Evolutionary conservation across 2,329 filamentous ascomycete genomes (phyloP).

Genomic region (Ascochyta fabae): DNA sequence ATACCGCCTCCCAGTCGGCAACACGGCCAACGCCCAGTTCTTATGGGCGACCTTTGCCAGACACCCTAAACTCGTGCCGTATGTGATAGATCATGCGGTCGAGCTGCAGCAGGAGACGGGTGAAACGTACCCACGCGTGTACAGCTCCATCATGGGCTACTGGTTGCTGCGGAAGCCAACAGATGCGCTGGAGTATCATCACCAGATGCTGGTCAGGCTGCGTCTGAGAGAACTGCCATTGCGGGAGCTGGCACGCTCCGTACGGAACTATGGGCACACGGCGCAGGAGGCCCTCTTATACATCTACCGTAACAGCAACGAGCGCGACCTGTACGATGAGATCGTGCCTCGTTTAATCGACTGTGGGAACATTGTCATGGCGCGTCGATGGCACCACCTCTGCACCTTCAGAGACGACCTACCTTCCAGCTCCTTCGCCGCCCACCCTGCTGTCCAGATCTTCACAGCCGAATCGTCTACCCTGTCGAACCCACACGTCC

Average conservation of each 20-base stretch:
- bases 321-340: conserved; percentile 52
- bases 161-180: conserved; percentile 36
- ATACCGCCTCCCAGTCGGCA: conserved; percentile 50
- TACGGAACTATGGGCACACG: conserved; percentile 24
- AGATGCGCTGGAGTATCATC: conserved; percentile 35
- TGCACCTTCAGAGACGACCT: conserved; percentile 47
- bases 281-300: conserved; percentile 33
- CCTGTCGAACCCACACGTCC: conserved; percentile 11
- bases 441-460: conserved; percentile 36
- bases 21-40: conserved; percentile 46
- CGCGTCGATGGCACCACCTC: conserved; percentile 51
- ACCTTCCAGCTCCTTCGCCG: conserved; percentile 44
- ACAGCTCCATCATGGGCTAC: conserved; percentile 53
- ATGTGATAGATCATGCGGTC: conserved; percentile 51
- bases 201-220: conserved; percentile 33
- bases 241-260: conserved; percentile 23
- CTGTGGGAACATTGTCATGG: conserved; percentile 27
- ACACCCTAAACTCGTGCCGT: conserved; percentile 42
- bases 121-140: conserved; percentile 47
- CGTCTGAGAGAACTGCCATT: conserved; percentile 35
- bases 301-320: conserved; percentile 49
- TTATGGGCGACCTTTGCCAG: conserved; percentile 57
- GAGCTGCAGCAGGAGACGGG: conserved; percentile 50
- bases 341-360: conserved; percentile 47
- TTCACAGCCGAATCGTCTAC: conserved; percentile 37